Conservation (phyloP, 2,329 filamentous ascomycete species). For the Venturia carpophila region DNA sequence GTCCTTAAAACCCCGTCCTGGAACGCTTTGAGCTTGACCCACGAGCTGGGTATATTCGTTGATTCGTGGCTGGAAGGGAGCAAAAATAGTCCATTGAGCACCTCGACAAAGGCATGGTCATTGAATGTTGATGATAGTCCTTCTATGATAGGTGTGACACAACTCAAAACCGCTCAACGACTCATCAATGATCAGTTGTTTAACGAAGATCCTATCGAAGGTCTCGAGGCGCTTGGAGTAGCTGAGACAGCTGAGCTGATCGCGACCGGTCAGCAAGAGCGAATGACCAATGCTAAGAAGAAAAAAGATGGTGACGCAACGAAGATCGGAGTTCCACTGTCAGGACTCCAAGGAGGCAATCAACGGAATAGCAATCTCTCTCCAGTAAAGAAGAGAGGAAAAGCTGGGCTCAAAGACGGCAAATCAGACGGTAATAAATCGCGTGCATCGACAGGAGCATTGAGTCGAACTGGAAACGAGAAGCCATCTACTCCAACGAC, state of each 20-base stretch:
- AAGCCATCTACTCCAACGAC: neutral
- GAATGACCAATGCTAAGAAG: slow-evolving; percentile 23
- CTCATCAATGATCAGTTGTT: slow-evolving; percentile 39
- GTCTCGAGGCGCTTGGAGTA: slow-evolving; percentile 21
- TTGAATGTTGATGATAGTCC: slow-evolving; percentile 41
- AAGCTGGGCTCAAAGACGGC: neutral
- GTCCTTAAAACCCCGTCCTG: slow-evolving; percentile 57
- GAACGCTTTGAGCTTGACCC: slow-evolving; percentile 57
- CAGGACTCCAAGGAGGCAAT: slow-evolving; percentile 10
- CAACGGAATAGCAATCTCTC: slow-evolving; percentile 12
- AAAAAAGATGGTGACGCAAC: slow-evolving; percentile 18
- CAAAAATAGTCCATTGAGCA: slow-evolving; percentile 32
- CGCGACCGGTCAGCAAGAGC: slow-evolving; percentile 14
- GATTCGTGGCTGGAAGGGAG: slow-evolving; percentile 56
- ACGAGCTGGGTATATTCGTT: slow-evolving; percentile 72
- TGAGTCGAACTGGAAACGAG: neutral
- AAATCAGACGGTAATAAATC: neutral
- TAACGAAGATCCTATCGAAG: slow-evolving; percentile 26
- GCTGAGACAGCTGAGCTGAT: slow-evolving; percentile 4
- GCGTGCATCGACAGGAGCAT: neutral
- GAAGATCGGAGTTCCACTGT: slow-evolving; percentile 16
- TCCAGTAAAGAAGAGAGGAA: slow-evolving; percentile 2
- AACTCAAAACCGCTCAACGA: slow-evolving; percentile 48
- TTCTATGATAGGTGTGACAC: slow-evolving; percentile 50
- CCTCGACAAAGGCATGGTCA: slow-evolving; percentile 51